A percentile compares a stretch with the other conserved stretches of the same genome.
phyloP scores from a whole-genome alignment of 352 stramenopile species.

The Stramenopiles sp. region DNA sequence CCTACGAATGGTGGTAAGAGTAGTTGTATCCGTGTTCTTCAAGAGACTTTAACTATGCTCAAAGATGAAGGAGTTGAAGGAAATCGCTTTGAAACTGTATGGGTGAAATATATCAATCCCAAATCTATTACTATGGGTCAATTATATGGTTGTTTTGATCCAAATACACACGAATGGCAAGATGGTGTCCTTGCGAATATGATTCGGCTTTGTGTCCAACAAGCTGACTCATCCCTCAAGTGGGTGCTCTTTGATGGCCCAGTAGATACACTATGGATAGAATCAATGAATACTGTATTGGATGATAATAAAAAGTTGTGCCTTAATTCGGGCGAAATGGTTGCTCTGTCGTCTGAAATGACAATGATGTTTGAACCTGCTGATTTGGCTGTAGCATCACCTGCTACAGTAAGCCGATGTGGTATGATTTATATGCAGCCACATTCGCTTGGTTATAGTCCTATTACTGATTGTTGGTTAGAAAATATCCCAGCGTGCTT shows the following conservation, averaged over 20 bases:
- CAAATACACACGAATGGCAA: constrained; percentile 75
- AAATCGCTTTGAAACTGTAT: constrained; percentile 29
- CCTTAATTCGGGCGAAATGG: constrained; percentile 62
- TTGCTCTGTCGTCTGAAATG: constrained; percentile 63
- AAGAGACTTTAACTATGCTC: constrained; percentile 36
- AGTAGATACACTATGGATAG: constrained; percentile 77
- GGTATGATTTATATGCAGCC: constrained; percentile 86
- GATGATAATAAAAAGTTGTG: constrained; percentile 83
- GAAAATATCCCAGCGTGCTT: constrained; percentile 18
- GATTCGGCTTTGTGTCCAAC: constrained; percentile 36
- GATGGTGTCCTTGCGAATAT: constrained; percentile 12
- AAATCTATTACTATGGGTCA: constrained; percentile 81
- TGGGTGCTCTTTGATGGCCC: constrained; percentile 76
- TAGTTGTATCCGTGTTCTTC: constrained; percentile 35
- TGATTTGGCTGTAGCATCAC: constrained; percentile 56
- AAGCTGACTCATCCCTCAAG: constrained; percentile 43
- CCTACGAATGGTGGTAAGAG: constrained; percentile 59
- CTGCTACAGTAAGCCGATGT: constrained; percentile 53
- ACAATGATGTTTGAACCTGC: constrained; percentile 87
- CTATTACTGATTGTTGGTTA: constrained; percentile 47
- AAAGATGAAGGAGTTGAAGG: constrained; percentile 29
- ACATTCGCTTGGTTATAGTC: constrained; percentile 45
- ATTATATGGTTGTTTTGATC: constrained; percentile 66
- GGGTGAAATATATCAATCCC: constrained; percentile 48
- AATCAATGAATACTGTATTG: constrained; percentile 85